Evolutionary conservation across 164 flowering plant species (phyloP).

Genomic region (Cinnamomum chago): DNA sequence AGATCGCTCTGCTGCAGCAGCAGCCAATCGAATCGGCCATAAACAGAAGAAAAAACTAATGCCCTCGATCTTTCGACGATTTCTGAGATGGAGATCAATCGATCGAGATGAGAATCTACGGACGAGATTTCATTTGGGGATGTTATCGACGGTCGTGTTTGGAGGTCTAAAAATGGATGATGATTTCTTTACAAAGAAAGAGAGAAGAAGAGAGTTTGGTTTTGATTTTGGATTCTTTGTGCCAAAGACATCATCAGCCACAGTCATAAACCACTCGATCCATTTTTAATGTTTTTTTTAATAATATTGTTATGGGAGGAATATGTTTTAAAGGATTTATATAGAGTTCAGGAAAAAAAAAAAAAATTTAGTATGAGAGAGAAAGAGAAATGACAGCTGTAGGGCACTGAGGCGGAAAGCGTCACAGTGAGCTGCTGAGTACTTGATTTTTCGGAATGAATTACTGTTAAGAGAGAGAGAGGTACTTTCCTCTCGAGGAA

Average conservation of each 20-base stretch:
- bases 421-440: not conserved
- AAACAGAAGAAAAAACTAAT: not conserved
- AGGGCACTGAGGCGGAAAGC: not conserved
- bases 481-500: too few species aligned
- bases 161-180: too few species aligned
- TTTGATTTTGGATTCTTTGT: not conserved
- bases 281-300: not conserved
- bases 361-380: too few species aligned
- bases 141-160: not conserved
- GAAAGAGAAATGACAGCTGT: constrained; percentile 3
- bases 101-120: constrained; percentile 5
- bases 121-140: not conserved
- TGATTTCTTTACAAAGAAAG: not conserved
- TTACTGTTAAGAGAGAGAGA: too few species aligned
- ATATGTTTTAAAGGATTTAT: too few species aligned
- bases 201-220: not conserved
- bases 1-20: not conserved
- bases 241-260: constrained; percentile 1
- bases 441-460: too few species aligned
- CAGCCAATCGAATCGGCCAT: not conserved
- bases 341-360: too few species aligned
- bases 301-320: not conserved
- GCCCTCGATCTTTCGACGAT: not conserved
- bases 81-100: too few species aligned
- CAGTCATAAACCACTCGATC: not conserved